Evolutionary conservation across 768 basidiomycete species (phyloP).

Genomic region (Kwoniella shandongensis): DNA sequence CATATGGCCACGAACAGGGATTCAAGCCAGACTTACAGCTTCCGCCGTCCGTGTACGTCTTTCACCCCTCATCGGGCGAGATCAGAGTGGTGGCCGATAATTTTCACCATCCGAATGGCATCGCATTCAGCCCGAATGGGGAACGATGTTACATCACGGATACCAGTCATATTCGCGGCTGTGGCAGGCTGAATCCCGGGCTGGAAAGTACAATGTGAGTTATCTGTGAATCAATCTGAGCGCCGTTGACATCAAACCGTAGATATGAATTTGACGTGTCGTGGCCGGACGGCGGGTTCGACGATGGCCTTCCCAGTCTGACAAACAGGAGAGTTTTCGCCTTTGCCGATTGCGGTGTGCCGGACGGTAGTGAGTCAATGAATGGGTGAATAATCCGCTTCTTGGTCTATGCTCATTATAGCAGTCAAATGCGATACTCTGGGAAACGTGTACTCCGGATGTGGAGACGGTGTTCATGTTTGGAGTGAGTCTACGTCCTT

Average conservation of each 20-base stretch:
- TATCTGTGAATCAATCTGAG: background rate
- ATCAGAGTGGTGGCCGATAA: slow-evolving; percentile 27
- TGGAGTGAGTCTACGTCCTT: slow-evolving; percentile 16
- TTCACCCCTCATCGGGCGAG: slow-evolving; percentile 21
- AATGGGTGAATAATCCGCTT: background rate
- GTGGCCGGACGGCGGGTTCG: slow-evolving; percentile 7
- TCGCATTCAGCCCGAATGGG: slow-evolving; percentile 23
- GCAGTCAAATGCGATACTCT: slow-evolving; percentile 28
- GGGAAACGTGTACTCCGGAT: slow-evolving; percentile 30
- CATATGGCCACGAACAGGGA: slow-evolving; percentile 29
- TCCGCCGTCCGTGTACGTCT: slow-evolving; percentile 24
- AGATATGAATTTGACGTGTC: slow-evolving; percentile 29
- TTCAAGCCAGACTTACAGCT: slow-evolving; percentile 20
- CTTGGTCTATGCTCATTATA: background rate
- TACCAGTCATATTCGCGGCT: slow-evolving; percentile 27
- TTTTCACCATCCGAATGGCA: slow-evolving; percentile 35
- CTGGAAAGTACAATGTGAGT: slow-evolving; percentile 26
- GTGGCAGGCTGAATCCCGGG: slow-evolving; percentile 15
- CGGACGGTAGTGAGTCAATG: slow-evolving; percentile 28
- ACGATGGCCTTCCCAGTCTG: slow-evolving; percentile 11
- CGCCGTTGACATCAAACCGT: background rate
- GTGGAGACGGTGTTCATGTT: slow-evolving; percentile 34
- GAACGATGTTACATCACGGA: slow-evolving; percentile 34
- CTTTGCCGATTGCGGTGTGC: slow-evolving; percentile 30
- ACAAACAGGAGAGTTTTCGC: slow-evolving; percentile 25